Conservation (phyloP, 2,329 filamentous ascomycete species). For the Aureobasidium sp. region DNA sequence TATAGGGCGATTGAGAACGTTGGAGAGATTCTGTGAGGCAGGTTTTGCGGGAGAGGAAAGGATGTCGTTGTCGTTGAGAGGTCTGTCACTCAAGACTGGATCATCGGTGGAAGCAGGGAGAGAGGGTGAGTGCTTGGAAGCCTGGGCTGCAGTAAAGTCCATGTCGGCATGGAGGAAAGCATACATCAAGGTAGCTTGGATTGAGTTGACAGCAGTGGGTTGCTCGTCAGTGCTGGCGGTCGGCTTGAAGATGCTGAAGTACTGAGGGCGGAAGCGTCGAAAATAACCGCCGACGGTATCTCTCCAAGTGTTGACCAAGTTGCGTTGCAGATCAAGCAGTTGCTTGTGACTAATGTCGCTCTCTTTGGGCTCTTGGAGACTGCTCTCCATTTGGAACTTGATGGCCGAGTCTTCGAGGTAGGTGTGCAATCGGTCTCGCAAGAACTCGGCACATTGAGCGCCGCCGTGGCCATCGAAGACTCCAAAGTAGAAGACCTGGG, state of each 20-base stretch:
- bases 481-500: slow-evolving; percentile 95
- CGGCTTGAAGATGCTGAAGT: slow-evolving; percentile 47
- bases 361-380: slow-evolving; percentile 46
- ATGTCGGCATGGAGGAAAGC: slow-evolving; percentile 90
- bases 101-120: slow-evolving; percentile 41
- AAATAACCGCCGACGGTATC: slow-evolving; percentile 90
- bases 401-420: slow-evolving; percentile 80
- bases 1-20: slow-evolving; percentile 52
- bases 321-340: slow-evolving; percentile 61
- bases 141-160: slow-evolving; percentile 88
- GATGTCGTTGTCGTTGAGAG: slow-evolving; percentile 79
- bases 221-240: slow-evolving; percentile 25
- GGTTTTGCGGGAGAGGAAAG: slow-evolving; percentile 56
- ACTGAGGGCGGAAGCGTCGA: slow-evolving; percentile 74
- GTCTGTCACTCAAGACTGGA: slow-evolving; percentile 61
- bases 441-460: slow-evolving; percentile 76
- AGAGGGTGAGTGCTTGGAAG: slow-evolving; percentile 54
- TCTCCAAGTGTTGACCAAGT: slow-evolving; percentile 70
- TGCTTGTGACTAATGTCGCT: slow-evolving; percentile 17
- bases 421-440: slow-evolving; percentile 74
- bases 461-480: slow-evolving; percentile 97
- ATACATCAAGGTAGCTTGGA: slow-evolving; percentile 78
- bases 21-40: slow-evolving; percentile 30
- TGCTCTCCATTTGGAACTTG: slow-evolving; percentile 72
- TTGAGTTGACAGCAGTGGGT: slow-evolving; percentile 36